Percentiles rank a stretch among this genome's conserved stretches.
Evolutionary conservation across 495 filamentous ascomycete genomes (phyloP).

Genomic region (Pyrenopolyporus hunteri): DNA sequence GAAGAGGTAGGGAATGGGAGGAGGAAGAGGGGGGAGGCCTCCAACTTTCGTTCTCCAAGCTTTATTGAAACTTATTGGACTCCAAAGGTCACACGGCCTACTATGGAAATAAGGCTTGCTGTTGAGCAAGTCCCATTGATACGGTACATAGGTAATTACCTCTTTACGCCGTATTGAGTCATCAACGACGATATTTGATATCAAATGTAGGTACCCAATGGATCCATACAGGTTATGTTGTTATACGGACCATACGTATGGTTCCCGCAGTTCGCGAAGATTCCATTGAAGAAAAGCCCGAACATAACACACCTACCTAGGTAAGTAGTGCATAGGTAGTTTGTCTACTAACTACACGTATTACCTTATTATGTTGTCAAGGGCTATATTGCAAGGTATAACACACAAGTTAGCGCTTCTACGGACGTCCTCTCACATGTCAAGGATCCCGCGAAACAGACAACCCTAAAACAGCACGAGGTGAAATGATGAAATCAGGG

Average conservation of each 20-base stretch:
- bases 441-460: constrained; percentile 30
- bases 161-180: constrained; percentile 3
- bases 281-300: not conserved
- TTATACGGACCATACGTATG: not conserved
- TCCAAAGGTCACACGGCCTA: constrained; percentile 28
- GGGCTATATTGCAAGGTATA: too few species aligned
- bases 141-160: too few species aligned
- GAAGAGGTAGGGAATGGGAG: too few species aligned
- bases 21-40: constrained; percentile 1
- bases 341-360: too few species aligned
- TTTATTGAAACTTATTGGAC: too few species aligned
- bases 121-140: too few species aligned
- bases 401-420: too few species aligned
- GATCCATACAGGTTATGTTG: not conserved
- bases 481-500: constrained; percentile 31
- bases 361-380: too few species aligned
- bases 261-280: constrained; percentile 19
- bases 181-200: constrained; percentile 12
- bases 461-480: constrained; percentile 28
- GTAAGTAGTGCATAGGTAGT: not conserved
- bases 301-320: not conserved
- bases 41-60: constrained; percentile 19
- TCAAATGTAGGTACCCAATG: not conserved
- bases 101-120: constrained; percentile 9
- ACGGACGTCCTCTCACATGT: constrained; percentile 39